Base-by-base conservation (phyloP, 345 rosid genomes). In the Erucastrum elatum region DNA sequence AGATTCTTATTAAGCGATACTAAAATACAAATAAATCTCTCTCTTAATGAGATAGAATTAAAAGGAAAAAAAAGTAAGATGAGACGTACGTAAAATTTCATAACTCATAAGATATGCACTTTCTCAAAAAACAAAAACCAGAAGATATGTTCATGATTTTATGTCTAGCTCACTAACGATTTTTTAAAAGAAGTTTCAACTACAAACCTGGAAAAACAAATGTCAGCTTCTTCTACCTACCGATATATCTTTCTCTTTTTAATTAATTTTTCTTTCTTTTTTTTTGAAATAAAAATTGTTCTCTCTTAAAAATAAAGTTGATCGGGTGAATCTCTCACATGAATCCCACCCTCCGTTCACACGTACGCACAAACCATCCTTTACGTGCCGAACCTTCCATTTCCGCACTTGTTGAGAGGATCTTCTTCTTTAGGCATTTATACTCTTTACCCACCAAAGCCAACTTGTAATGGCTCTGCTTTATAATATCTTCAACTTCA, bases 141-240 rank as follows among this genome's bases (percentile, higher is more conserved):
- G n/a, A 49, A 49, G 16, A 13, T 49, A 13, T 49, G 62, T 25
- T 61, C 9, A 61, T 33, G 25, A 2, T 9, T 53, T 44, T 49
- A 11, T 25, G 30, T 56, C 30, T 17, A 65, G 21, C 25, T 27
- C 25, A 70, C 30, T 27, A 51, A 49, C 16, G 59, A 12, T 46
- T 17, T 33, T 74, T 10, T 7, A 69, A 4, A 33, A 33, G 5
- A 33, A 46, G 64, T 26, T 75, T 53, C 68, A 75, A 75, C 78
- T 68, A 74, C 76, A 80, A 75, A 80, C 72, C 67, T 41, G 63
- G 46, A 63, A 60, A 55, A 41, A 64, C 27, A 75, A 70, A 55
- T 13, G 83, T 75, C 79, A 80, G 75, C 71, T 79, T 77, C 84
- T 75, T 76, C 81, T 78, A 68, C 81, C 65, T 77, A 46, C 82